Conservation (phyloP, 768 basidiomycete species). For the Nidularia pulvinata region DNA sequence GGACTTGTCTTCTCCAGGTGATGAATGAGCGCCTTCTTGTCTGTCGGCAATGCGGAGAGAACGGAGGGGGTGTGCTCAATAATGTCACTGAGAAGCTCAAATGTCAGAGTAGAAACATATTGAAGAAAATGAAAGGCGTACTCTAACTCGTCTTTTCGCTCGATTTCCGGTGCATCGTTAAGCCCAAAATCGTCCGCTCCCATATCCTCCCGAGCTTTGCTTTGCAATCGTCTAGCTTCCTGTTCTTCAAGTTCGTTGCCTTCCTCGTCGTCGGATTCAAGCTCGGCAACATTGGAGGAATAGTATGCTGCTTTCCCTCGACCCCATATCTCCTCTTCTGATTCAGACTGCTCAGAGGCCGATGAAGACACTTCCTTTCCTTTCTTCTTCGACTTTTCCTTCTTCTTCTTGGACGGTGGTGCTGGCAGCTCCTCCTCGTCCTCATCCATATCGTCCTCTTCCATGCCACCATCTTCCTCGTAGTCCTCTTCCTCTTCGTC, state of each 20-base stretch:
- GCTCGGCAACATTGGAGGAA: conserved; percentile 76
- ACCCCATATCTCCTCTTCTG: conserved; percentile 81
- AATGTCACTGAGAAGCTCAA: conserved; percentile 24
- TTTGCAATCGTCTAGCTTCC: conserved; percentile 81
- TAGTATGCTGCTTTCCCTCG: conserved; percentile 81
- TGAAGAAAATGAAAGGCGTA: conserved; percentile 16
- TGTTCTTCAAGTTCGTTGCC: conserved; percentile 86
- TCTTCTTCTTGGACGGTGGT: conserved; percentile 15
- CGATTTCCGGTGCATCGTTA: conserved; percentile 50
- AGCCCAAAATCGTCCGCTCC: conserved; percentile 85
- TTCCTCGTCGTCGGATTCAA: conserved; percentile 90
- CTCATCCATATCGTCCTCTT: conserved; percentile 22
- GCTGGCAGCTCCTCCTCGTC: conserved; percentile 31
- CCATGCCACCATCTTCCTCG: conserved; percentile 27
- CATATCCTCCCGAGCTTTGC: conserved; percentile 71
- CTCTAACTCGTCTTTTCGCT: conserved; percentile 24
- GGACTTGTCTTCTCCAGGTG: conserved; percentile 77
- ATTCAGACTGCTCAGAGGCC: conserved; percentile 28
- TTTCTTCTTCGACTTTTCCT: conserved; percentile 26
- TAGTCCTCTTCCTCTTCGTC: conserved; percentile 45
- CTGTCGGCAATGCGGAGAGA: conserved; percentile 40
- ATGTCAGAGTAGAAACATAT: background rate
- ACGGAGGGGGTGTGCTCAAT: conserved; percentile 33
- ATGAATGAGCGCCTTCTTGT: conserved; percentile 59
- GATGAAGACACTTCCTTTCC: conserved; percentile 13